These are phyloP conservation scores for Ophiostoma piceae DNA, from an alignment of 2,329 filamentous ascomycete genomes.

Conservation along the genomic window DNA sequence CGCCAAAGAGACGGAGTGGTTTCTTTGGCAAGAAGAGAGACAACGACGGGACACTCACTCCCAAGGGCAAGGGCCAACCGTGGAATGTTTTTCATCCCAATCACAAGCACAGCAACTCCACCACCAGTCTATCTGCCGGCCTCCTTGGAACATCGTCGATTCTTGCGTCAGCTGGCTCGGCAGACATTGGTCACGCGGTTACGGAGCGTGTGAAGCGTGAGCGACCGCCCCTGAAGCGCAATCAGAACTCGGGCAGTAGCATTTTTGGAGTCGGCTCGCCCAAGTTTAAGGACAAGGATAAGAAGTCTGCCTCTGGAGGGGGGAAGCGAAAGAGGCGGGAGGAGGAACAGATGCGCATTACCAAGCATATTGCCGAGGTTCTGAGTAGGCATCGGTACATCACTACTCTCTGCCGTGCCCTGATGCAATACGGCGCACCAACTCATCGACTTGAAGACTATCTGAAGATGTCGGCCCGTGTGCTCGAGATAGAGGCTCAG, in stretches of 20 bases:
- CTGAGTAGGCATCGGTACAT: slow-evolving; percentile 78
- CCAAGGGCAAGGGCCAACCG: slow-evolving; percentile 17
- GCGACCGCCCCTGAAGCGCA: slow-evolving; percentile 28
- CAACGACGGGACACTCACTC: neutral
- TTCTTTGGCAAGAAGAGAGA: slow-evolving; percentile 39
- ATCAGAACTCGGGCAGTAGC: slow-evolving; percentile 18
- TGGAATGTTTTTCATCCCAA: slow-evolving; percentile 23
- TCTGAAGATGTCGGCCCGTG: slow-evolving; percentile 82
- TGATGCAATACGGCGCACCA: slow-evolving; percentile 88
- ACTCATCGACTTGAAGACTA: slow-evolving; percentile 90
- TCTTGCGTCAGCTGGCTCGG: slow-evolving; percentile 44
- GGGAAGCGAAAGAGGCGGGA: slow-evolving; percentile 27
- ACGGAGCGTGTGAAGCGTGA: slow-evolving; percentile 42
- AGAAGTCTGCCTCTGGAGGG: neutral
- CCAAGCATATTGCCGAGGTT: slow-evolving; percentile 59
- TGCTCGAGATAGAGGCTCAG: slow-evolving; percentile 81
- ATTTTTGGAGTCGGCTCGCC: slow-evolving; percentile 23
- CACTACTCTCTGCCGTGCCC: slow-evolving; percentile 72
- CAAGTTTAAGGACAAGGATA: slow-evolving; percentile 23
- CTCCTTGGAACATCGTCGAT: slow-evolving; percentile 52
- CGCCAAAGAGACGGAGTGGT: slow-evolving; percentile 36
- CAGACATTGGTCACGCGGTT: slow-evolving; percentile 42
- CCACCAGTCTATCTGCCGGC: slow-evolving; percentile 41
- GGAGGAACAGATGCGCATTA: slow-evolving; percentile 41
- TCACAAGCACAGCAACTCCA: slow-evolving; percentile 23